Conservation (phyloP, 176 grass and related monocot genomes). For the Carex scoparia region DNA sequence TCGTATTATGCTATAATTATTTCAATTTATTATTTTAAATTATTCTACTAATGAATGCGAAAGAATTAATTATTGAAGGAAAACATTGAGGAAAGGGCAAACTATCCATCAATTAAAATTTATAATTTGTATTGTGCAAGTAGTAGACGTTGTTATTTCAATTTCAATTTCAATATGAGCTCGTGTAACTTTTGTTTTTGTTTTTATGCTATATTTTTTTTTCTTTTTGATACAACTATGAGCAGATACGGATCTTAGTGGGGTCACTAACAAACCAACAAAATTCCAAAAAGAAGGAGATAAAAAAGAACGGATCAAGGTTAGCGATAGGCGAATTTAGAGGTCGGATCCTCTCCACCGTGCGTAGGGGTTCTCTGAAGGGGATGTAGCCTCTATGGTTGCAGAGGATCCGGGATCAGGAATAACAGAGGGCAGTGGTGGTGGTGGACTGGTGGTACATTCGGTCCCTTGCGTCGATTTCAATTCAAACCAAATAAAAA, state of each 20-base stretch:
- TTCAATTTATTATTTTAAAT: too few species aligned
- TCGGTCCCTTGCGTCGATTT: not conserved
- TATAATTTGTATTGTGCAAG: too few species aligned
- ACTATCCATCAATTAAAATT: too few species aligned
- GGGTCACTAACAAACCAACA: not conserved
- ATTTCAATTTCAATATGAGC: too few species aligned
- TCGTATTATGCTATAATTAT: too few species aligned
- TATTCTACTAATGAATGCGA: too few species aligned
- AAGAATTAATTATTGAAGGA: too few species aligned
- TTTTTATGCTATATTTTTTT: too few species aligned
- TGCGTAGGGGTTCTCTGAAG: not conserved
- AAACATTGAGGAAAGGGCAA: too few species aligned
- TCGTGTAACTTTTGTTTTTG: too few species aligned
- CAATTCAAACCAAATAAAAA: conserved; percentile 15
- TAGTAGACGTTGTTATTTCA: too few species aligned
- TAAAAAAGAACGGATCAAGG: not conserved
- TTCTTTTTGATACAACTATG: not conserved
- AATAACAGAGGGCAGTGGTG: not conserved
- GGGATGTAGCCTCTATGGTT: not conserved
- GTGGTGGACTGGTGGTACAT: not conserved
- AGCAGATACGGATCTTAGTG: conserved; percentile 10
- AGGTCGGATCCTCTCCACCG: not conserved
- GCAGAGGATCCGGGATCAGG: not conserved
- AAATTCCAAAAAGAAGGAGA: not conserved
- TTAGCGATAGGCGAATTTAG: not conserved